phyloP scores from a whole-genome alignment of 768 basidiomycete species.

The Pulveroboletus frians region DNA sequence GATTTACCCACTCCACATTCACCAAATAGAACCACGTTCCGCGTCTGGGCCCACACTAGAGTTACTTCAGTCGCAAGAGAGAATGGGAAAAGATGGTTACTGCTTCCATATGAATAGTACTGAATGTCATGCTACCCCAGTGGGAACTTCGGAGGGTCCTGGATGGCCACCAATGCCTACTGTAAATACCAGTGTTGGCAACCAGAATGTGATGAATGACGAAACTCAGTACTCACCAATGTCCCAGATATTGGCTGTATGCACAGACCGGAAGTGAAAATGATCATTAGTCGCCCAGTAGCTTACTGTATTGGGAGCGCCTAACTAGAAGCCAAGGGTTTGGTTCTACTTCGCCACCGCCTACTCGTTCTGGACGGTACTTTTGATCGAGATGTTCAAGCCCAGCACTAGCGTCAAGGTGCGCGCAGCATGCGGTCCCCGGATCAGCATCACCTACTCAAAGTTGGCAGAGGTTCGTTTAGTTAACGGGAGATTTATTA shows the following conservation, averaged over 20 bases:
- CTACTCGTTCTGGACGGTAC: no score
- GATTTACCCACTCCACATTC: conserved; percentile 36
- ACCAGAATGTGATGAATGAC: conserved; percentile 1
- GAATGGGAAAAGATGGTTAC: neutral
- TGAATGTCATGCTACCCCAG: neutral
- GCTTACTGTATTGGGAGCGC: neutral
- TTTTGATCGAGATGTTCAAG: no score
- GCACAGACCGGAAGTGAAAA: neutral
- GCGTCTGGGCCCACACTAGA: conserved; percentile 2
- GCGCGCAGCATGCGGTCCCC: no score
- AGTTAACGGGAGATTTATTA: no score
- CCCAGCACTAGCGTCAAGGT: no score
- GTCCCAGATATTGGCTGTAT: neutral
- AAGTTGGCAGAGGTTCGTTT: no score
- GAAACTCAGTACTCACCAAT: conserved; percentile 1
- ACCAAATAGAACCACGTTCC: conserved; percentile 35
- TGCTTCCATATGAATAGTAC: conserved; percentile 3
- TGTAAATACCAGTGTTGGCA: neutral
- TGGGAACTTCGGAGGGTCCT: no score
- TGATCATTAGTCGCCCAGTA: neutral
- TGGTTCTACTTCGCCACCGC: no score
- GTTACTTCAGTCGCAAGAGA: neutral
- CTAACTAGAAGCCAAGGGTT: conserved; percentile 6
- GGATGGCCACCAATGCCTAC: neutral
- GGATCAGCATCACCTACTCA: no score